Base-by-base conservation (phyloP, 768 basidiomycete genomes). In the Agaricus subrufescens region DNA sequence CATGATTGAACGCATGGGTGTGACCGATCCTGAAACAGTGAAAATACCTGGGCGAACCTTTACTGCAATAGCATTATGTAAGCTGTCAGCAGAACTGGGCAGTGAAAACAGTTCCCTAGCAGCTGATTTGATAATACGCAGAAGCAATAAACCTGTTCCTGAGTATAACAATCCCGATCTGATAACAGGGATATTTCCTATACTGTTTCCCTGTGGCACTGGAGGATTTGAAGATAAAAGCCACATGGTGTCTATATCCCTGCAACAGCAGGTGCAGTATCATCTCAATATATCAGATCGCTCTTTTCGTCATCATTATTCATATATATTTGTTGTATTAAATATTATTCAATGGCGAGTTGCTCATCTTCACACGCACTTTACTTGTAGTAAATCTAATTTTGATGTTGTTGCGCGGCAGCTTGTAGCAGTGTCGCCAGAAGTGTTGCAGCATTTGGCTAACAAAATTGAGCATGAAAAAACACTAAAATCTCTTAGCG, bases 161-260 rank as follows among this genome's bases (percentile, higher is more conserved):
- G 55, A 56, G 26, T 56, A 26, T 25, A 25, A 56, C 31, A 73
- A 77, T 57, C 69, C 69, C 1, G 6, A 43, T 7, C 42, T 78
- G n/a, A 72, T 79, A 45, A 74, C 75, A 1, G 66, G 63, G 56
- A 68, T 75, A 15, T 78, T 73, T 61, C 75, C 77, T 2, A 73
- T 73, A 0, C 51, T 80, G 0, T 78, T 71, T 63, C 76, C 76
- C 0, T 78, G 69, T 61, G 74, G 78, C 0, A 57, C 71, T 23
- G 75, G 77, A 1, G 76, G 77, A 1, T 73, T 75, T 57, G 71
- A 79, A 54, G 63, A 79, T 56, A 15, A 11, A 1, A 23, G 40
- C 6, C 44, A 73, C 0, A 19, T 1, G 1, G 26, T 19, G 0
- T 6, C 45, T 1, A 7, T 78, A 0, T 67, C 67, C 2, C 54